These are phyloP conservation scores for Trichosporon ovoides DNA, from an alignment of 1,284 basidiomycete genomes.

Conservation along the genomic window DNA sequence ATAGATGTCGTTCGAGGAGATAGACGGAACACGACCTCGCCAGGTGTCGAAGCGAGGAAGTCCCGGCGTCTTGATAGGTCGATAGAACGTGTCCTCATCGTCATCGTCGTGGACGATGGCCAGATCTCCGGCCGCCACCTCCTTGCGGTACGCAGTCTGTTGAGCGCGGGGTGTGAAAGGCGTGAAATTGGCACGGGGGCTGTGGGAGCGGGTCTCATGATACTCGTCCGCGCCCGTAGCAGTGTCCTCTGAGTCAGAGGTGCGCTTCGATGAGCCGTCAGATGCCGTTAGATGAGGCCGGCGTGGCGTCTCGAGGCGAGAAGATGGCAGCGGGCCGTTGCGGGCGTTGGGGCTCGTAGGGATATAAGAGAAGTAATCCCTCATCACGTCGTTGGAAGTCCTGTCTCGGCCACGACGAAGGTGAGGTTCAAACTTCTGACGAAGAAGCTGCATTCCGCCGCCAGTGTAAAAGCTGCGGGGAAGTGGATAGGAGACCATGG, in stretches of 20 bases:
- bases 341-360: slow-evolving; percentile 33
- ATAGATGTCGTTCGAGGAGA: not conserved
- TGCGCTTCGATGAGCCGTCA: not conserved
- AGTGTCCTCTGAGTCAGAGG: slow-evolving; percentile 12
- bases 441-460: slow-evolving; percentile 81
- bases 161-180: not conserved
- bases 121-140: slow-evolving; percentile 53
- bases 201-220: not conserved
- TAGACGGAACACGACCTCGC: slow-evolving; percentile 11
- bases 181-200: no score
- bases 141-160: slow-evolving; percentile 39
- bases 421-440: slow-evolving; percentile 64
- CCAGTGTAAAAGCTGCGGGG: slow-evolving; percentile 87
- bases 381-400: not conserved
- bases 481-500: slow-evolving; percentile 90
- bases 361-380: slow-evolving; percentile 48
- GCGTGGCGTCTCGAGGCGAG: not conserved
- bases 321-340: not conserved
- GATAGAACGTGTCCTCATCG: slow-evolving; percentile 38
- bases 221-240: not conserved
- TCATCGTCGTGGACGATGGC: slow-evolving; percentile 49
- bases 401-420: not conserved
- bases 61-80: slow-evolving; percentile 42
- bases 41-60: slow-evolving; percentile 42
- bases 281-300: not conserved